A percentile compares a stretch with the other conserved stretches of the same genome.
Evolutionary conservation across 2,329 filamentous ascomycete genomes (phyloP).

Genomic region (Metarhizium sp.): DNA sequence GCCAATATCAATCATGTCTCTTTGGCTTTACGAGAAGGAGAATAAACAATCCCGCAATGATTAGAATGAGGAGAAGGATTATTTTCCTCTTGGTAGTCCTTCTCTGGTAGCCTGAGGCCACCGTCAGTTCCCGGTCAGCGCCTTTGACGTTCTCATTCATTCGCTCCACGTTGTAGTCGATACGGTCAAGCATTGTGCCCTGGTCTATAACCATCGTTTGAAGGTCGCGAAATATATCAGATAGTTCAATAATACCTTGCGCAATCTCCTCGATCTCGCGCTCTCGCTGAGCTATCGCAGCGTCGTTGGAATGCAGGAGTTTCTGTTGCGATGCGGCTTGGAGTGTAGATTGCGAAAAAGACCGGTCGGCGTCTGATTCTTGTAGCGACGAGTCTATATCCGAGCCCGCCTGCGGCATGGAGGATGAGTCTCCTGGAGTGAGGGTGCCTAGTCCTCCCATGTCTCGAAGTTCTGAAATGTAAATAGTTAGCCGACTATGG

Average conservation of each 20-base stretch:
- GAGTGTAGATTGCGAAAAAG: slow-evolving; percentile 81
- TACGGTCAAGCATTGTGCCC: slow-evolving; percentile 83
- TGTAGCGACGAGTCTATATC: slow-evolving; percentile 81
- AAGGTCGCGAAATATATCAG: slow-evolving; percentile 92
- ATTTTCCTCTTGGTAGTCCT: slow-evolving; percentile 85
- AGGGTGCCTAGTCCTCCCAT: slow-evolving; percentile 51
- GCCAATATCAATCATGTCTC: slow-evolving; percentile 21
- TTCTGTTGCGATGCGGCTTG: slow-evolving; percentile 65
- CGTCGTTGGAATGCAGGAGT: slow-evolving; percentile 66
- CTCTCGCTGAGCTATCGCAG: slow-evolving; percentile 82
- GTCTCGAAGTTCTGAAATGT: slow-evolving; percentile 58
- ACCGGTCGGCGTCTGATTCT: slow-evolving; percentile 89
- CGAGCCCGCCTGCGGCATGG: slow-evolving; percentile 37
- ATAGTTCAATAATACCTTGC: slow-evolving; percentile 93
- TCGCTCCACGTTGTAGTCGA: slow-evolving; percentile 95
- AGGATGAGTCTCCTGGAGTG: slow-evolving; percentile 40
- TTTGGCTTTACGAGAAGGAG: slow-evolving; percentile 74
- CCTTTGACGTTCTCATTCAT: slow-evolving; percentile 92
- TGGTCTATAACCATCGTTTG: slow-evolving; percentile 94
- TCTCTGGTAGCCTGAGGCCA: slow-evolving; percentile 82
- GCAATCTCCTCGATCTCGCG: slow-evolving; percentile 97
- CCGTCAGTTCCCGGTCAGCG: slow-evolving; percentile 83
- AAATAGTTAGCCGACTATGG: not conserved
- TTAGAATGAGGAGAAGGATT: slow-evolving; percentile 74
- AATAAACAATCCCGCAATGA: slow-evolving; percentile 83